phyloP scores from a whole-genome alignment of 768 basidiomycete species.

The Paxillus rubicundulus region DNA sequence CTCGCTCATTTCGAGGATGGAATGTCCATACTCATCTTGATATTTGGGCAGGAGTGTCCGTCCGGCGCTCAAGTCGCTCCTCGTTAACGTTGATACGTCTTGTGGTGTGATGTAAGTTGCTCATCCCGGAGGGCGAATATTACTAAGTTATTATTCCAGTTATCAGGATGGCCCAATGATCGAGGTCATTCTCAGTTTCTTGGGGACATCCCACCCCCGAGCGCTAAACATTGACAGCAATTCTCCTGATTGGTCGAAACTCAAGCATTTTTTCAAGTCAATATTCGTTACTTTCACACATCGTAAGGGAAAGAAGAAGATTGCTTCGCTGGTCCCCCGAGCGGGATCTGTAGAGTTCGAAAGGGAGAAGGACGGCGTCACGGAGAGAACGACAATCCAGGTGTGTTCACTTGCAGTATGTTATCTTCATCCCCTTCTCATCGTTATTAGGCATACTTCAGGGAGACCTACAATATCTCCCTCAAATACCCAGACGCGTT shows the following conservation, averaged over 20 bases:
- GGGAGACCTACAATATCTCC: conserved; percentile 31
- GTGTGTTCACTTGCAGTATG: conserved; percentile 27
- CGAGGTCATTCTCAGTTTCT: conserved; percentile 33
- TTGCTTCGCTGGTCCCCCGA: conserved; percentile 34
- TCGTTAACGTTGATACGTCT: conserved; percentile 48
- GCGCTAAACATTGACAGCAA: conserved; percentile 27
- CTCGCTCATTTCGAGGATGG: neutral
- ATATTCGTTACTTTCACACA: conserved; percentile 33
- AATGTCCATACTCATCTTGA: neutral
- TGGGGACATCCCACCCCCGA: conserved; percentile 25
- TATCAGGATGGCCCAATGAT: conserved; percentile 25
- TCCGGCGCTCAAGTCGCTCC: conserved; percentile 37
- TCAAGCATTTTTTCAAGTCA: conserved; percentile 40
- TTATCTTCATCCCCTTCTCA: neutral
- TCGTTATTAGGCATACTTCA: conserved; percentile 40
- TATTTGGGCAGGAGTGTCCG: conserved; percentile 41
- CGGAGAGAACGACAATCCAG: conserved; percentile 35
- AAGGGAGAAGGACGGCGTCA: conserved; percentile 31
- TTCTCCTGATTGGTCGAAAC: conserved; percentile 24
- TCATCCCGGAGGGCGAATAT: neutral
- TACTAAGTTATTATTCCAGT: conserved; percentile 11
- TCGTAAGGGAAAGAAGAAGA: conserved; percentile 29
- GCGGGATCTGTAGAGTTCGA: conserved; percentile 42
- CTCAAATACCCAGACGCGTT: conserved; percentile 36
- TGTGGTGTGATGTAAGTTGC: conserved; percentile 42